Base-by-base conservation (phyloP, 2,329 filamentous ascomycete species). In the Colletotrichum tanaceti region DNA sequence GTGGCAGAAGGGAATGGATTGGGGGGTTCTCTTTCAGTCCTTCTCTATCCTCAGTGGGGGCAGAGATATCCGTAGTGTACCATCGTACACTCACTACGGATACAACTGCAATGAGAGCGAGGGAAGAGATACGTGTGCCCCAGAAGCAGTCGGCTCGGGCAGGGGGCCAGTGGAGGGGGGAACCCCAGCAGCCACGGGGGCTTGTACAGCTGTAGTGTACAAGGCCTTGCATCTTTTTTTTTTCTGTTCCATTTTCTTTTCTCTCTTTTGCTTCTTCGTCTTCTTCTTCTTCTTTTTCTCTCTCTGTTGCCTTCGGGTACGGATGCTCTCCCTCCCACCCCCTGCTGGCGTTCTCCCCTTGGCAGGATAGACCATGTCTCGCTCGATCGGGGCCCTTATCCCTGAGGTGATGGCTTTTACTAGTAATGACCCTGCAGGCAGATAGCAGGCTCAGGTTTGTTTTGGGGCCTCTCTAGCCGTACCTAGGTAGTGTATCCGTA, bases 131-230 rank as follows among this genome's bases (percentile, higher is more conserved):
- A 38, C 28, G 65, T 63, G 65, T 63, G 65, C 53, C 59, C 47
- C 65, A 67, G 65, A 47, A 58, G 60, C 59, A 46, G 60, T 39
- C 53, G 35, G 38, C 39, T 52, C 22, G 59, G 46, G 63, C 43
- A 46, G n/a, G 43, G 43, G 9, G 58, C 63, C 50, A 57, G 58
- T 38, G 59, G 54, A 14, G 46, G 44, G 20, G 11, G 5, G 6
- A 9, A 35, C 46, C 65, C 59, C 39, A 22, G 44, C 38, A 52
- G 41, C 16, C 38, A 41, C 53, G 59, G 59, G 65, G 63, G 49
- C 58, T 58, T 55, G 58, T 58, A 66, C 62, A 50, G 53, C 65
- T 67, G 52, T n/a, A 46, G 43, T 13, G n/a, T n/a, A n/a, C n/a
- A n/a, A 46, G 43, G 43, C 43, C 43, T 32, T 46, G 43, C n/a